Conservation (phyloP, 1,284 basidiomycete species). For the Bjerkandera adusta region DNA sequence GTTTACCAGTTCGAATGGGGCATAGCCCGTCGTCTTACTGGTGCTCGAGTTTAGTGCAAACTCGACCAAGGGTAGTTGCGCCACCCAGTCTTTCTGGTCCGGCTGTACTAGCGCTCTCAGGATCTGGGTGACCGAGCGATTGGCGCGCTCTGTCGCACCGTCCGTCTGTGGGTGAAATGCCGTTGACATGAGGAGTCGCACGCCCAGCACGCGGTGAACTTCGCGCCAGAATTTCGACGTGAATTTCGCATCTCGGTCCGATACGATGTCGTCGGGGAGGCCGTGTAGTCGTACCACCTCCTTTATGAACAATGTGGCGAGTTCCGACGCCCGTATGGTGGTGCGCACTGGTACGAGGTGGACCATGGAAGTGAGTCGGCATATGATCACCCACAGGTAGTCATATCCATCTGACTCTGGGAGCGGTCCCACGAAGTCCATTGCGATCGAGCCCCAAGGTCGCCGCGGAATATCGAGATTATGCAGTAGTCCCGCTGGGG, state of each 20-base stretch:
- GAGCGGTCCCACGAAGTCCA: conserved; percentile 40
- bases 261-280: conserved; percentile 31
- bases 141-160: neutral
- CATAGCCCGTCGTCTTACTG: conserved; percentile 27
- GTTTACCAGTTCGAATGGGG: conserved; percentile 33
- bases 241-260: conserved; percentile 34
- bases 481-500: conserved; percentile 16
- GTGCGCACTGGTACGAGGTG: conserved; percentile 22
- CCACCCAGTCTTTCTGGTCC: conserved; percentile 34
- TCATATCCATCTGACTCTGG: conserved; percentile 23
- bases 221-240: conserved; percentile 34
- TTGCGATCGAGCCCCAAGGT: conserved; percentile 31
- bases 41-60: conserved; percentile 33
- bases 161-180: conserved; percentile 44
- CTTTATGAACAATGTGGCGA: conserved; percentile 28
- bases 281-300: conserved; percentile 33
- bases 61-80: conserved; percentile 28
- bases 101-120: conserved; percentile 22
- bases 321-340: conserved; percentile 31
- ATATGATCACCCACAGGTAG: conserved; percentile 17
- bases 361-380: conserved; percentile 16
- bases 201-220: conserved; percentile 30
- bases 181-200: conserved; percentile 38
- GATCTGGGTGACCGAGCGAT: neutral
- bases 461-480: conserved; percentile 20